A percentile compares a stretch with the other conserved stretches of the same genome.
Evolutionary conservation across 495 filamentous ascomycete species (phyloP).

Genomic region (Entonaema liquescens): DNA sequence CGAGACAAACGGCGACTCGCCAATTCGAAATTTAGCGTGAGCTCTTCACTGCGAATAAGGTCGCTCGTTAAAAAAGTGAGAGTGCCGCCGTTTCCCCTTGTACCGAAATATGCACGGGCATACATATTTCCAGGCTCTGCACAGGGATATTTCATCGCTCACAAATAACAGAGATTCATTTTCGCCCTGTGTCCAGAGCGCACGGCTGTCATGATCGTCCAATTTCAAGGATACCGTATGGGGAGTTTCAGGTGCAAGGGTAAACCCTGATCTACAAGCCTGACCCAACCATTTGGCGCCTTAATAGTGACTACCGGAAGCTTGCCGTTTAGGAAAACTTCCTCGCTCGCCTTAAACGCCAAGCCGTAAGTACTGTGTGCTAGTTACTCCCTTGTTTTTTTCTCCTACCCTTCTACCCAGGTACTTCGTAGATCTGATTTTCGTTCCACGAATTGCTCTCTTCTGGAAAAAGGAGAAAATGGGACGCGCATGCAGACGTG

Average conservation of each 20-base stretch:
- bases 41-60: constrained; percentile 5
- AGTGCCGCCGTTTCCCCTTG: constrained; percentile 2
- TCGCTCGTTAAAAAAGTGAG: constrained; percentile 6
- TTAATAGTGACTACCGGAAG: constrained; percentile 39
- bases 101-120: constrained; percentile 14
- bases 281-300: constrained; percentile 44
- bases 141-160: constrained; percentile 35
- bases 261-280: constrained; percentile 26
- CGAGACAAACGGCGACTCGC: constrained; percentile 27
- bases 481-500: constrained; percentile 38
- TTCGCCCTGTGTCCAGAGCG: constrained; percentile 11
- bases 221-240: constrained; percentile 34
- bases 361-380: constrained; percentile 31
- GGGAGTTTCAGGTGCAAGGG: constrained; percentile 40
- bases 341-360: constrained; percentile 34
- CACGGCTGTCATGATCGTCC: constrained; percentile 35
- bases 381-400: constrained; percentile 25
- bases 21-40: constrained; percentile 19
- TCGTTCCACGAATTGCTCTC: constrained; percentile 38
- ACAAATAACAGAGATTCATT: constrained; percentile 31
- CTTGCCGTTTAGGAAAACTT: constrained; percentile 43
- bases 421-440: constrained; percentile 30
- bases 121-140: constrained; percentile 16
- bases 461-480: constrained; percentile 31
- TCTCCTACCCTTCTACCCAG: background rate